Evolutionary conservation across 305 asterid species (phyloP), one percentile per base, ranked within the genome.

Genomic region (Solanum chacoense): DNA sequence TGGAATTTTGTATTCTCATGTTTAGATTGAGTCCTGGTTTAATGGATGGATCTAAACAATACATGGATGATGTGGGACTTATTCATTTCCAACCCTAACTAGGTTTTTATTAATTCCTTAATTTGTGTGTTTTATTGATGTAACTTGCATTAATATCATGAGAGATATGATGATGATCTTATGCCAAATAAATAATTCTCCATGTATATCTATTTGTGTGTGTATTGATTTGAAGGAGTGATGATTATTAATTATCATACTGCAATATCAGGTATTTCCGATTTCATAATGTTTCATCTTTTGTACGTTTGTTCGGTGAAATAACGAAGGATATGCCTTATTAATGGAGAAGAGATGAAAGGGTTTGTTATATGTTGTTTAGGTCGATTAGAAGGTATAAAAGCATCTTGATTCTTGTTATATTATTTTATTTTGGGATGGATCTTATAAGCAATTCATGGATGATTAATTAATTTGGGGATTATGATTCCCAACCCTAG

Each of bases 1-100:
- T 89, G 92, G 92, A 91, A 87, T 91, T 91, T 80, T 91, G 92
- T 45, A 87, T 90, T 22, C 93, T 90, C 88, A 91, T 91, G 93
- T 91, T 90, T 87, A 90, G 93, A 85, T 75, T 91, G 88, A 91
- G 93, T 42, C 92, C 92, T 1, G 90, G 89, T 18, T 63, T 91
- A 38, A 36, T 87, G 80, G 91, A 89, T 86, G 89, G 88, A 24
- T 76, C 91, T 14, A 91, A 88, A 14, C 24, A 78, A 45, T 89
- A 87, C 59, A 89, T 91, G 85, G 85, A 84, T 71, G 88, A 85
- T 72, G 37, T 55, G 65, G 87, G 87, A 13, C 55, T 85, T 32
- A 85, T 63, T 80, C 28, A 42, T 80, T 26, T 42, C 37, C 85
- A 80, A 42, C 9, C 85, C 85, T 80, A 42, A 14, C 32, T 80